Percentiles rank a stretch among this genome's conserved stretches.
These are phyloP conservation scores for Aschersonia sp. DNA, from an alignment of 2,329 filamentous ascomycete genomes.

Conservation along the genomic window DNA sequence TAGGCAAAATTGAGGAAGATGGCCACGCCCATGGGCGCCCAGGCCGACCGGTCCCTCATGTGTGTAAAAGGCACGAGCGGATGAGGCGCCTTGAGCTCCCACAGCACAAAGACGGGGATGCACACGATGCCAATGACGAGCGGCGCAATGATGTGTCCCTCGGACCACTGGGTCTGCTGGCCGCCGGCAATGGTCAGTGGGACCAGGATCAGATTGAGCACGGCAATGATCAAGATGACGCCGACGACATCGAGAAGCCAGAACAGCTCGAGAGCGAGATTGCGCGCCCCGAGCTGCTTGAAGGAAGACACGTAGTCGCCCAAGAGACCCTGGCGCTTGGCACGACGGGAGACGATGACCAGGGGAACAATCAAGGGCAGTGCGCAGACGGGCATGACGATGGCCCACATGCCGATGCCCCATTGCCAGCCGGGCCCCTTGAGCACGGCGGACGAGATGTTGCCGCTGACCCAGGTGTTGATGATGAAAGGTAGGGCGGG, in stretches of 20 bases:
- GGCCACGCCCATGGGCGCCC: constrained; percentile 28
- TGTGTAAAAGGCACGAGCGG: constrained; percentile 41
- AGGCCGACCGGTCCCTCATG: constrained; percentile 31
- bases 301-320: constrained; percentile 8
- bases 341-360: constrained; percentile 39
- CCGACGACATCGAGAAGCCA: constrained; percentile 39
- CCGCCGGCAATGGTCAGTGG: constrained; percentile 42
- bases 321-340: constrained; percentile 33
- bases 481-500: constrained; percentile 46
- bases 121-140: constrained; percentile 41
- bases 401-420: constrained; percentile 53
- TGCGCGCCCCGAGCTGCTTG: constrained; percentile 22
- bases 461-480: constrained; percentile 48
- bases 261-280: constrained; percentile 33
- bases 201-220: constrained; percentile 45
- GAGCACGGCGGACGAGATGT: constrained; percentile 36
- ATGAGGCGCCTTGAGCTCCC: constrained; percentile 42
- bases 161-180: constrained; percentile 30
- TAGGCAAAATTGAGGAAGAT: constrained; percentile 26
- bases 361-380: constrained; percentile 44
- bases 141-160: constrained; percentile 37
- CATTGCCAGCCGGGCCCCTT: constrained; percentile 36
- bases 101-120: constrained; percentile 38
- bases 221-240: constrained; percentile 38
- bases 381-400: constrained; percentile 46